A percentile compares a stretch with the other conserved stretches of the same genome.
Evolutionary conservation across 768 basidiomycete species (phyloP).

Genomic region (Suillus subalutaceus): DNA sequence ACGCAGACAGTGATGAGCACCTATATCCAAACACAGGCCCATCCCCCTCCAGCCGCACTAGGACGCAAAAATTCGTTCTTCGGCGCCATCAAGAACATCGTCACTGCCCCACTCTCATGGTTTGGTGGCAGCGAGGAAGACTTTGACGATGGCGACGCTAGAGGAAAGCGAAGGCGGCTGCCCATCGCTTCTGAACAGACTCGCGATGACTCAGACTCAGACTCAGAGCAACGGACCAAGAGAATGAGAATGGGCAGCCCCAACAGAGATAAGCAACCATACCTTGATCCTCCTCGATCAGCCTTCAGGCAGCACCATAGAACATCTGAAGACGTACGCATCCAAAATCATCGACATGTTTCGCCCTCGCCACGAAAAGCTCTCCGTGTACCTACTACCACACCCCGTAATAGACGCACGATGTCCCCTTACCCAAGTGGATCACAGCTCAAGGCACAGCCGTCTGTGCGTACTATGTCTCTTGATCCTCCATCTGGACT

Average conservation of each 20-base stretch:
- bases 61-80: constrained; percentile 61
- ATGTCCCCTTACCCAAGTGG: constrained; percentile 42
- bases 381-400: constrained; percentile 33
- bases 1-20: constrained; percentile 31
- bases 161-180: constrained; percentile 59
- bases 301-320: constrained; percentile 39
- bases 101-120: constrained; percentile 60
- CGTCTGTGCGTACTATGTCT: constrained; percentile 65
- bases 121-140: constrained; percentile 57
- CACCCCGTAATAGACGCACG: constrained; percentile 42
- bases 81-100: constrained; percentile 65
- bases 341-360: constrained; percentile 24
- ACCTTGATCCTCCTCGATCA: constrained; percentile 58
- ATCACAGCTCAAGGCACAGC: constrained; percentile 37
- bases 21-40: constrained; percentile 28
- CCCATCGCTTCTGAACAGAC: constrained; percentile 28
- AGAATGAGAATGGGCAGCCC: constrained; percentile 53
- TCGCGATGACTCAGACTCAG: constrained; percentile 38
- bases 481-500: constrained; percentile 59
- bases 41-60: constrained; percentile 36
- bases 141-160: constrained; percentile 41
- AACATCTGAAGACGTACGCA: constrained; percentile 20
- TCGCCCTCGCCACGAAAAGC: constrained; percentile 33
- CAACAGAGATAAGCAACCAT: constrained; percentile 40
- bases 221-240: constrained; percentile 43